Evolutionary conservation across 345 rosid species (phyloP), one percentile per base, ranked within the genome.

Genomic region (Eucalyptus coolabah): DNA sequence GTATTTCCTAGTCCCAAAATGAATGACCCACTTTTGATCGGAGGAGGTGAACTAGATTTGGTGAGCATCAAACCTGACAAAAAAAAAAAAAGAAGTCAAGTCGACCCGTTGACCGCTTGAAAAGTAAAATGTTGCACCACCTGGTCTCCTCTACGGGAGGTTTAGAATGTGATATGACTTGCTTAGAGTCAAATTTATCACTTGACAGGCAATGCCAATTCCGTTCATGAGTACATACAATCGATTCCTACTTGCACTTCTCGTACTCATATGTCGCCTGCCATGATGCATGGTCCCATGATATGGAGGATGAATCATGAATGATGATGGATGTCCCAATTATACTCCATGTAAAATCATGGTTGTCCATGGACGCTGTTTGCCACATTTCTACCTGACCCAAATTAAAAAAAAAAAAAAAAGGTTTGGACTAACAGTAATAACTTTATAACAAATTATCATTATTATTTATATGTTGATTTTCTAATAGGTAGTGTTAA

Each of bases 321-420:
- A 40, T 40, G 83, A 72, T 72, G 44, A 72, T 77, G 47, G 47
- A 40, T 37, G 47, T 77, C 85, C 85, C 85, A 40, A 12, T 21
- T 21, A 5, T 40, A 77, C 30, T 11, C 30, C 47, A 40, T 40
- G 47, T 40, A 12, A 77, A 77, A 6, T 77, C 85, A 40, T 77
- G 47, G 85, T 11, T 37, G 16, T 77, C 85, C 85, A 77, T 12
- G 85, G 16, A 77, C 85, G 47, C 2, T 21, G 0, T 37, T 77
- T 40, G 83, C 83, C 42, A 37, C 44, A 69, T 34, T 69, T 34
- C 81, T 19, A 34, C 21, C 13, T 18, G 15, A 72, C 9, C 82
- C 26, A 5, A 34, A 32, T 2, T 5, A 1, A 8, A 69, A 32
- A 51, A 14, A 0, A 15, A 15, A 15, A 0, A 32, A 9, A 32